phyloP scores from a whole-genome alignment of 2,329 filamentous ascomycete species.

The Microsporum ferrugineum region DNA sequence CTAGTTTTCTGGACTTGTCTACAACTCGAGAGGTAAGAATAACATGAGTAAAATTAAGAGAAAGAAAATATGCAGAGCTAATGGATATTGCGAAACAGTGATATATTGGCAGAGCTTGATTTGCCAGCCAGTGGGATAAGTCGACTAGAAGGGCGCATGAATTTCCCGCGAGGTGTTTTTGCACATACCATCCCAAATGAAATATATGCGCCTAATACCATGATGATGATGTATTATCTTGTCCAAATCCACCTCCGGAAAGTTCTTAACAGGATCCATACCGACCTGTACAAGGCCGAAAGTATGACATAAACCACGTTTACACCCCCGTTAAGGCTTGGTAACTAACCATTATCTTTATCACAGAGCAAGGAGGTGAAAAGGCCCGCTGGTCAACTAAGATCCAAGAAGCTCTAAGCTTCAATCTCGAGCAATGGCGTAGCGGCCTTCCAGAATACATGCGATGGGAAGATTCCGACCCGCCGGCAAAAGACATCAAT shows the following conservation, averaged over 20 bases:
- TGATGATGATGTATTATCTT: constrained; percentile 47
- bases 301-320: constrained; percentile 16
- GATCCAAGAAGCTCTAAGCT: constrained; percentile 33
- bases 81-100: constrained; percentile 40
- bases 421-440: constrained; percentile 45
- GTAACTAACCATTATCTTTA: neutral
- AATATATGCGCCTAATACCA: constrained; percentile 25
- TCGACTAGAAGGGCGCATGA: constrained; percentile 40
- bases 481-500: constrained; percentile 64
- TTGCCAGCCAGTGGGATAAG: constrained; percentile 51
- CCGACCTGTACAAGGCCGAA: constrained; percentile 41
- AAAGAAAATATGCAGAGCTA: neutral
- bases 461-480: constrained; percentile 56
- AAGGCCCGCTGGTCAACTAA: constrained; percentile 27
- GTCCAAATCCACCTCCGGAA: constrained; percentile 52
- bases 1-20: constrained; percentile 88
- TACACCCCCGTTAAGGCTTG: neutral
- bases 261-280: constrained; percentile 45
- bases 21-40: constrained; percentile 67
- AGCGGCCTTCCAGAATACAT: constrained; percentile 40
- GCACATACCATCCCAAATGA: constrained; percentile 25
- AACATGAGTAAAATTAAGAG: neutral
- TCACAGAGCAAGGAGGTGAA: constrained; percentile 13
- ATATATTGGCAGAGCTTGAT: constrained; percentile 79
- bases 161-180: constrained; percentile 28